Conservation (phyloP, 1,139 yeast species). For the Debaryomycetaceae sp. region DNA sequence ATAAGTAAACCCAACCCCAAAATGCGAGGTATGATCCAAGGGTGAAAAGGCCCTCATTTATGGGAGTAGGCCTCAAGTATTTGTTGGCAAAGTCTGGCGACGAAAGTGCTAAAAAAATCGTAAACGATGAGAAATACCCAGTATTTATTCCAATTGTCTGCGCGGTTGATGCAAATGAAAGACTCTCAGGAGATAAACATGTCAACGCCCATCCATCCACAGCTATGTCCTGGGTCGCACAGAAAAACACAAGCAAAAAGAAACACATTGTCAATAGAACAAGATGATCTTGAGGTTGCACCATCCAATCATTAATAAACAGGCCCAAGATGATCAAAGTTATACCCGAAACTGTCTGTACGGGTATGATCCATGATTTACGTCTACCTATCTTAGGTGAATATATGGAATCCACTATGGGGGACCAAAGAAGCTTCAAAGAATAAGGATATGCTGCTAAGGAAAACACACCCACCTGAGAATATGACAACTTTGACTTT, state of each 20-base stretch:
- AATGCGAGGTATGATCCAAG: slow-evolving; percentile 71
- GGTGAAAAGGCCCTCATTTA: slow-evolving; percentile 63
- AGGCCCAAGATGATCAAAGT: slow-evolving; percentile 64
- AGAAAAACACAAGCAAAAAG: slow-evolving; percentile 73
- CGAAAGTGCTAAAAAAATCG: slow-evolving; percentile 84
- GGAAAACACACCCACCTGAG: slow-evolving; percentile 88
- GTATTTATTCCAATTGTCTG: slow-evolving; percentile 93
- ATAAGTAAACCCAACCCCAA: slow-evolving; percentile 72
- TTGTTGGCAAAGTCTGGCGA: slow-evolving; percentile 91
- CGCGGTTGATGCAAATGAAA: slow-evolving; percentile 95
- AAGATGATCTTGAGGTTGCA: slow-evolving; percentile 53
- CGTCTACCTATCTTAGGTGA: slow-evolving; percentile 69
- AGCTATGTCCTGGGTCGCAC: slow-evolving; percentile 98
- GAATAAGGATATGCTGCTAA: slow-evolving; percentile 95
- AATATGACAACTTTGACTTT: slow-evolving; percentile 76
- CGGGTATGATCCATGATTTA: slow-evolving; percentile 92
- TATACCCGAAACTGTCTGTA: slow-evolving; percentile 73
- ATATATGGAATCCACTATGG: slow-evolving; percentile 87
- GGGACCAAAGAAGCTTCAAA: slow-evolving; percentile 89
- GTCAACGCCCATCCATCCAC: slow-evolving; percentile 99
- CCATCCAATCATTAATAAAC: slow-evolving; percentile 54
- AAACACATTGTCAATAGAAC: slow-evolving; percentile 58
- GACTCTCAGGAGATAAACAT: slow-evolving; percentile 68
- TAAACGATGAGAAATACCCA: slow-evolving; percentile 89
- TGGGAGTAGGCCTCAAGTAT: slow-evolving; percentile 63